Evolutionary conservation across 2,329 filamentous ascomycete species (phyloP).

Genomic region (Talaromyces atroroseus): DNA sequence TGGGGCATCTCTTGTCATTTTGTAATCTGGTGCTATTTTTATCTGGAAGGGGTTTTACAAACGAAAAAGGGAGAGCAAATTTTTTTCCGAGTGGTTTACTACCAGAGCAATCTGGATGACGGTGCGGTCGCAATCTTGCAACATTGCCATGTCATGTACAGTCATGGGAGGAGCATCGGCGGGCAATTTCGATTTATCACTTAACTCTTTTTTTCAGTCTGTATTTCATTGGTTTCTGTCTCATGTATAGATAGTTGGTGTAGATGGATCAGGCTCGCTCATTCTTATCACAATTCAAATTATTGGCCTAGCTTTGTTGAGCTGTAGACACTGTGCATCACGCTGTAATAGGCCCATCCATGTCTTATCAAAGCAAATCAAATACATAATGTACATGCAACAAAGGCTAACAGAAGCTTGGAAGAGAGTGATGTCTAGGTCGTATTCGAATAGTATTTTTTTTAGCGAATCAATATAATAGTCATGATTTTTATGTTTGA

Average conservation of each 20-base stretch:
- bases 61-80: background rate
- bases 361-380: background rate
- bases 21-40: constrained; percentile 19
- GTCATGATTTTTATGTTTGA: background rate
- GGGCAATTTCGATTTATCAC: background rate
- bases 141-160: background rate
- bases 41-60: background rate
- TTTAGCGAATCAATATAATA: background rate
- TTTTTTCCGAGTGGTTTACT: background rate
- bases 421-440: too few relatives aligned
- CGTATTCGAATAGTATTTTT: too few relatives aligned
- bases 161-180: constrained; percentile 4
- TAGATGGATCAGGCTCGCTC: background rate
- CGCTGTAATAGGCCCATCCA: too few relatives aligned
- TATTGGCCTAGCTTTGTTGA: background rate
- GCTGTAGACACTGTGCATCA: too few relatives aligned
- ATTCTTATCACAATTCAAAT: background rate
- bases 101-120: background rate
- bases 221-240: constrained; percentile 1
- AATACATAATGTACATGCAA: too few relatives aligned
- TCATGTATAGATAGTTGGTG: constrained; percentile 3
- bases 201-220: constrained; percentile 1
- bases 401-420: too few relatives aligned
- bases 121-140: background rate
- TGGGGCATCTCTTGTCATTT: constrained; percentile 41